These are phyloP conservation scores for Cicer chorassanicum DNA, from an alignment of 306 rosid species.

Conservation along the genomic window DNA sequence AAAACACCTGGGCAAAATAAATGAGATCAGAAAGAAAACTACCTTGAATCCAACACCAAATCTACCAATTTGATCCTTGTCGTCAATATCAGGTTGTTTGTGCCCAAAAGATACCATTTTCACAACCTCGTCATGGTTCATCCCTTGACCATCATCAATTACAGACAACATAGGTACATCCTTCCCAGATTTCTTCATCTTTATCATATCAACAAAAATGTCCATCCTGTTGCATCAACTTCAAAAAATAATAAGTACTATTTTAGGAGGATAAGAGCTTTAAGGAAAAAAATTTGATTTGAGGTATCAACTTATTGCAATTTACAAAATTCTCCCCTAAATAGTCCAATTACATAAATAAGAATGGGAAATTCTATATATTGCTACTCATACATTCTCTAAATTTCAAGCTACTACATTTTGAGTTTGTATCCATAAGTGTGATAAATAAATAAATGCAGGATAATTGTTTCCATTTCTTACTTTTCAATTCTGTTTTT, in stretches of 20 bases:
- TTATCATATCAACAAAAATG: slow-evolving; percentile 54
- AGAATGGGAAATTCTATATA: neutral
- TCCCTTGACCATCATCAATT: slow-evolving; percentile 67
- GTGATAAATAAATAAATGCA: slow-evolving; percentile 23
- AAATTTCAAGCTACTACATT: slow-evolving; percentile 28
- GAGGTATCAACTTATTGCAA: too few relatives aligned
- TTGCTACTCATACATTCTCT: neutral
- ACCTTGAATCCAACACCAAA: slow-evolving; percentile 72
- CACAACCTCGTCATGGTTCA: slow-evolving; percentile 58
- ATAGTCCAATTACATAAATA: neutral
- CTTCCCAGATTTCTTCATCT: slow-evolving; percentile 47
- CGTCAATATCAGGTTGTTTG: slow-evolving; percentile 46
- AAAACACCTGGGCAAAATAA: neutral
- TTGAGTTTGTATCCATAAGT: neutral
- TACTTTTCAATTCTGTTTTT: neutral
- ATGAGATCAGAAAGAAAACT: slow-evolving; percentile 9
- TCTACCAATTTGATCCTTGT: slow-evolving; percentile 60
- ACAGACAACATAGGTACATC: slow-evolving; percentile 56
- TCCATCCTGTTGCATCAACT: slow-evolving; percentile 54
- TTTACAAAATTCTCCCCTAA: too few relatives aligned
- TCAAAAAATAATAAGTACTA: slow-evolving; percentile 23
- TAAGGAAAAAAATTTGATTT: too few relatives aligned
- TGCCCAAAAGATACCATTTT: slow-evolving; percentile 63
- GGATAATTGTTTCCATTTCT: slow-evolving; percentile 4
- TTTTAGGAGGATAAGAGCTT: too few relatives aligned